Conservation (phyloP, 1,139 yeast species). For the Candida tropicalis region DNA sequence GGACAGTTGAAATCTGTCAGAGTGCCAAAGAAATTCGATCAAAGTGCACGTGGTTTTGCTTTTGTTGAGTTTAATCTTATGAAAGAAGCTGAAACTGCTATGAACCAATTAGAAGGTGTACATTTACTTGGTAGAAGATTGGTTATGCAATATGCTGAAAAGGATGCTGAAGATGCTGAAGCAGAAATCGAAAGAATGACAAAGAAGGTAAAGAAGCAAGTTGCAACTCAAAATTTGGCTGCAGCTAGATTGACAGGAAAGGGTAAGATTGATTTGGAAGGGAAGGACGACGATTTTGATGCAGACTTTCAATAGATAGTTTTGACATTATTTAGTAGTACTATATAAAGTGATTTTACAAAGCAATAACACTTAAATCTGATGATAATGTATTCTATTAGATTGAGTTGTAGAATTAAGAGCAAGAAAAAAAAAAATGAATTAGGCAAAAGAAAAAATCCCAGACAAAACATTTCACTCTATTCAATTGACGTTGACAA, state of each 20-base stretch:
- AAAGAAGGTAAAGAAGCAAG: conserved; percentile 78
- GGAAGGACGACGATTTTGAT: conserved; percentile 40
- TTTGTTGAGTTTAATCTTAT: conserved; percentile 88
- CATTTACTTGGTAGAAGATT: conserved; percentile 95
- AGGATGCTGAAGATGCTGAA: conserved; percentile 80
- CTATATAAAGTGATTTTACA: no score
- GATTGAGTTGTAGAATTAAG: no score
- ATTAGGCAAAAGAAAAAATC: neutral
- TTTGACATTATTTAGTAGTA: no score
- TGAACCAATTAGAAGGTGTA: conserved; percentile 92
- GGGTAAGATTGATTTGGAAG: conserved; percentile 73
- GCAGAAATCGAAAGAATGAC: conserved; percentile 92
- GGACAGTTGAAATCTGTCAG: conserved; percentile 94
- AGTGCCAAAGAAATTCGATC: conserved; percentile 94
- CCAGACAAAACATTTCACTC: neutral
- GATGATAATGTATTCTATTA: no score
- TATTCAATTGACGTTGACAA: conserved; percentile 1
- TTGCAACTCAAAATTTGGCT: conserved; percentile 70
- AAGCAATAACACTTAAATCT: no score
- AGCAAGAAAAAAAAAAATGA: conserved; percentile 3
- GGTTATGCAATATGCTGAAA: conserved; percentile 93
- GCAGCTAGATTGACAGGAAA: conserved; percentile 77
- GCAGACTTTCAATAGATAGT: conserved; percentile 9
- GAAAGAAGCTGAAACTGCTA: conserved; percentile 95
- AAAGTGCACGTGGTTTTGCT: conserved; percentile 95